Base-by-base conservation (phyloP, 2,329 filamentous ascomycete genomes). In the Penicillium sumatraense region DNA sequence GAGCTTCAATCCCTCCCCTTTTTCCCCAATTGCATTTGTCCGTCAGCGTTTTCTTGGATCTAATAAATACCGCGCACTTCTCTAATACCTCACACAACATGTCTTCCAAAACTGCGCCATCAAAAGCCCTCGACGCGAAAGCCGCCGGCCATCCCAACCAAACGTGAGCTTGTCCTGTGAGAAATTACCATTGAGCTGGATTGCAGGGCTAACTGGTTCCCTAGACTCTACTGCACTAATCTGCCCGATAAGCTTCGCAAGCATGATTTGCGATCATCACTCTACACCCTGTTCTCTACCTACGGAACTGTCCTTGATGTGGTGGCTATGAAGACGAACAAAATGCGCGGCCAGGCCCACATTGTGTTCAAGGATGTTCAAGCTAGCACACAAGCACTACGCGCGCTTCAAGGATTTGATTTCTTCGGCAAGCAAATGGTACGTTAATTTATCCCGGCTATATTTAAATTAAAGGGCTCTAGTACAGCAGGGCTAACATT, bases 301-400 rank as follows among this genome's bases (percentile, higher is more conserved):
- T 96, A 96, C 72, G 95, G 95, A 36, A 87, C 91, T 0, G 89
- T 99, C 14, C 85, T 99, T 55, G 95, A 99, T 72, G 86, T 99
- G 18, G 89, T 97, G 46, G 90, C 91, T 26, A 81, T 97, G 65
- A 96, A 92, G 78, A 96, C 91, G 1, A 82, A 83, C 73, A 91
- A 91, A 78, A 97, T 98, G 93, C 89, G 95, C 47, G 95, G 95
- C 3, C 95, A 99, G 76, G 95, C 95, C 58, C 95, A 98, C 69
- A 81, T 99, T 57, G 89, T 95, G 13, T 98, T 92, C 73, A 86
- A 90, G 55, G 93, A 99, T 72, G 81, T 93, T 29, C 89, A 96
- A 63, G 87, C 91, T n/a, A 91, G 92, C 49, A 96, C 93, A 21
- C 91, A 96, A 71, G 95, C 95, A 1, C 91, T 99, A 91, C 83